Evolutionary conservation across 208 protist species (phyloP).

Genomic region (Trypanosoma grayi): DNA sequence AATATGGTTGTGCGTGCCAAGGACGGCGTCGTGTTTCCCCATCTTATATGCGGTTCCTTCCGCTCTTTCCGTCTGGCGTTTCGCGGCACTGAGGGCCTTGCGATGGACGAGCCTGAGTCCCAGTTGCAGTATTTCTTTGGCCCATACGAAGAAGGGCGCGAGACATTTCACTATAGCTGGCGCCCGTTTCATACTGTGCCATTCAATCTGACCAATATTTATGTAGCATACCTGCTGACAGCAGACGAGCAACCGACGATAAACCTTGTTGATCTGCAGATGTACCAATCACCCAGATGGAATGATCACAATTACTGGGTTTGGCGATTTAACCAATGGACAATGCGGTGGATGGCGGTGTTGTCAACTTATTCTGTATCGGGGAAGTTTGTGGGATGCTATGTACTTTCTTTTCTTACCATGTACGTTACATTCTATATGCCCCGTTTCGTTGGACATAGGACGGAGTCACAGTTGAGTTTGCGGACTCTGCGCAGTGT

Average conservation of each 20-base stretch:
- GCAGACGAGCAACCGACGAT: constrained; percentile 31
- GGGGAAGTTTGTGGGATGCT: constrained; percentile 35
- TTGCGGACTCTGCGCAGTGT: constrained; percentile 18
- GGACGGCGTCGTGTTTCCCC: constrained; percentile 37
- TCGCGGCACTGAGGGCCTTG: constrained; percentile 39
- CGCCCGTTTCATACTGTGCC: constrained; percentile 53
- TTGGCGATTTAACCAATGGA: constrained; percentile 47
- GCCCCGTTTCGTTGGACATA: constrained; percentile 13
- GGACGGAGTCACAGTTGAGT: constrained; percentile 1
- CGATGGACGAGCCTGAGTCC: constrained; percentile 56
- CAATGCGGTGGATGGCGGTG: constrained; percentile 56
- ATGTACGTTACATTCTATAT: constrained; percentile 29
- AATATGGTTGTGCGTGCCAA: constrained; percentile 39
- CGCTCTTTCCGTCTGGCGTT: constrained; percentile 60
- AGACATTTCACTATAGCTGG: constrained; percentile 66
- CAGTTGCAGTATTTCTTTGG: constrained; percentile 79
- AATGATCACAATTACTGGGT: constrained; percentile 16
- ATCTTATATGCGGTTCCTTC: constrained; percentile 64
- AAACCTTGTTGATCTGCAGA: constrained; percentile 29
- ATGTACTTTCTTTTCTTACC: constrained; percentile 44
- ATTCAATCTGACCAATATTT: constrained; percentile 48
- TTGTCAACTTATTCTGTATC: constrained; percentile 57
- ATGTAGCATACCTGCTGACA: constrained; percentile 55
- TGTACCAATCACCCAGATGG: constrained; percentile 14
- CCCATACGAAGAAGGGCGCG: constrained; percentile 28